A percentile compares a stretch with the other conserved stretches of the same genome.
phyloP scores from a whole-genome alignment of 176 grass and related monocot species.

The Chloris gayana region DNA sequence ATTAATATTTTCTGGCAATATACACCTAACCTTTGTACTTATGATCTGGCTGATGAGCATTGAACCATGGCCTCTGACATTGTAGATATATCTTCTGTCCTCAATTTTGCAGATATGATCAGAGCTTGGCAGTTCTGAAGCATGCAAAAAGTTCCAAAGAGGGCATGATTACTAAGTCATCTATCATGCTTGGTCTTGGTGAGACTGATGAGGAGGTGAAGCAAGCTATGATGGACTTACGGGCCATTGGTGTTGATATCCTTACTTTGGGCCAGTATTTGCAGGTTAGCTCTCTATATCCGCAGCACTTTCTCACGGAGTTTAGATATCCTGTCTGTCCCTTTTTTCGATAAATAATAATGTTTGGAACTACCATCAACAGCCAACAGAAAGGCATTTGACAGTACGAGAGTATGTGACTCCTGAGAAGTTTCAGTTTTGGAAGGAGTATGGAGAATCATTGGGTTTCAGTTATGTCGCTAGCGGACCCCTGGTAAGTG shows the following conservation, averaged over 20 bases:
- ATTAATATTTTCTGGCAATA: neutral
- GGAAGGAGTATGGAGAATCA: conserved; percentile 92
- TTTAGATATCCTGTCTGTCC: neutral
- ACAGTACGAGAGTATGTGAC: conserved; percentile 90
- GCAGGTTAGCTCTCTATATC: conserved; percentile 54
- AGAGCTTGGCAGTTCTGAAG: conserved; percentile 77
- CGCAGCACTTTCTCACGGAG: neutral
- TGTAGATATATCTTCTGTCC: conserved; percentile 1
- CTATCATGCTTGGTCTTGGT: conserved; percentile 95
- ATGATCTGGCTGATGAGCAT: neutral
- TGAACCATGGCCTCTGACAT: neutral
- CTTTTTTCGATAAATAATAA: neutral
- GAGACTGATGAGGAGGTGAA: conserved; percentile 80
- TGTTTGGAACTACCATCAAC: conserved; percentile 24
- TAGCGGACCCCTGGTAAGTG: conserved; percentile 88
- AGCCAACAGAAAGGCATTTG: conserved; percentile 88
- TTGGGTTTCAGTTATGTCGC: conserved; percentile 85
- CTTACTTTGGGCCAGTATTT: conserved; percentile 88
- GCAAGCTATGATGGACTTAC: conserved; percentile 79
- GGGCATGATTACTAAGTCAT: conserved; percentile 86
- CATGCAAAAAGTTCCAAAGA: conserved; percentile 76
- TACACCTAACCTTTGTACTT: neutral
- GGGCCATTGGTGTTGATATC: conserved; percentile 77
- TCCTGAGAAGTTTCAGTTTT: conserved; percentile 88
- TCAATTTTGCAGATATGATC: conserved; percentile 62